phyloP scores from a whole-genome alignment of 352 stramenopile species.

The Pythium rhizo-oryzae region DNA sequence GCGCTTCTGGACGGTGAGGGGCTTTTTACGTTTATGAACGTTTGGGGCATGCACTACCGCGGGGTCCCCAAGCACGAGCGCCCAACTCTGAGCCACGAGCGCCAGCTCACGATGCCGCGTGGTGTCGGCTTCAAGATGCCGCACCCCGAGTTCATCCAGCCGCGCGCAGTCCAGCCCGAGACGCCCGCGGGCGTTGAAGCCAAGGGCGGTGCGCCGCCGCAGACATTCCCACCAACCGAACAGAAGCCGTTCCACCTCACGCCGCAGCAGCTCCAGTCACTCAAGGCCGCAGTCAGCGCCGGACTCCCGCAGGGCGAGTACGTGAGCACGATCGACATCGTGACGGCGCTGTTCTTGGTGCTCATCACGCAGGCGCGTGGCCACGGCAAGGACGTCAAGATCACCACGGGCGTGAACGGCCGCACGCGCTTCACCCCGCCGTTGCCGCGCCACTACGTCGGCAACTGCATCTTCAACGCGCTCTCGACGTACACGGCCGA shows the following conservation, averaged over 20 bases:
- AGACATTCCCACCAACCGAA: conserved; percentile 23
- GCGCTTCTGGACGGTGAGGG: conserved; percentile 50
- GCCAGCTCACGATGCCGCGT: conserved; percentile 35
- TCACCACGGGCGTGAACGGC: conserved; percentile 56
- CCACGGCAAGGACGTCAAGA: conserved; percentile 42
- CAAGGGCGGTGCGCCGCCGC: conserved; percentile 10
- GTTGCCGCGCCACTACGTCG: conserved; percentile 44
- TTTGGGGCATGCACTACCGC: conserved; percentile 59
- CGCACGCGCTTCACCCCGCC: conserved; percentile 48
- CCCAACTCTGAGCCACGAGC: conserved; percentile 41
- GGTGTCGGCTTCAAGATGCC: conserved; percentile 24
- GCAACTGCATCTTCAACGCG: conserved; percentile 62
- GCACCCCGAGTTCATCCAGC: conserved; percentile 49
- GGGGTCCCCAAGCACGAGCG: conserved; percentile 31
- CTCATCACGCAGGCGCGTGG: conserved; percentile 50
- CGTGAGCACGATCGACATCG: conserved; percentile 53
- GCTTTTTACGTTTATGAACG: conserved; percentile 63
- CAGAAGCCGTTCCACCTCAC: conserved; percentile 54
- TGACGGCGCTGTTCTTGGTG: conserved; percentile 55
- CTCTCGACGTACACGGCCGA: conserved; percentile 39
- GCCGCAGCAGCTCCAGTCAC: conserved; percentile 39
- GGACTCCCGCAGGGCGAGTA: conserved; percentile 27
- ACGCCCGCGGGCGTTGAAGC: conserved; percentile 2
- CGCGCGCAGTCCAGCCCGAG: not conserved
- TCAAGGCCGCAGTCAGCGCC: conserved; percentile 37